Conservation (phyloP, 1,139 yeast genomes). For the Suhomyces maxii region DNA sequence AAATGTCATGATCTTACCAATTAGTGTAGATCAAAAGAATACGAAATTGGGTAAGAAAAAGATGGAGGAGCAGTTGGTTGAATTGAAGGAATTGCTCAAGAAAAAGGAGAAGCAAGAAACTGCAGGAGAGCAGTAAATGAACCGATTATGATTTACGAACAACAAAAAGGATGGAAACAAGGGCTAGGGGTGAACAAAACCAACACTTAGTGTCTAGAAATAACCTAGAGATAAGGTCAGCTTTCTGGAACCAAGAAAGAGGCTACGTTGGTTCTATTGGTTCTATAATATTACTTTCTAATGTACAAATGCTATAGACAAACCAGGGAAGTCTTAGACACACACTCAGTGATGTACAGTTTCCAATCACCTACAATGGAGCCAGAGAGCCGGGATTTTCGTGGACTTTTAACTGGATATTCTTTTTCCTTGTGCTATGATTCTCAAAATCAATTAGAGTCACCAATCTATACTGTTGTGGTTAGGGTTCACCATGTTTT, state of each 20-base stretch:
- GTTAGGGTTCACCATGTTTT: no score
- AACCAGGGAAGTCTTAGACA: no score
- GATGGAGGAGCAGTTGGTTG: constrained; percentile 37
- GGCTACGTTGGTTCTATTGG: no score
- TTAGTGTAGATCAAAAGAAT: constrained; percentile 62
- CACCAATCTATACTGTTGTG: neutral
- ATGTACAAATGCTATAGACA: neutral
- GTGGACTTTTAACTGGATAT: no score
- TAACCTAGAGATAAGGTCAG: no score
- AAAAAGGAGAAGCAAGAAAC: neutral
- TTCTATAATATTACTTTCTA: neutral
- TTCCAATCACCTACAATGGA: no score
- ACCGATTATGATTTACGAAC: neutral
- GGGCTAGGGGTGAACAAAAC: no score
- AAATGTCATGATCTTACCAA: constrained; percentile 56
- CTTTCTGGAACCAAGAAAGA: neutral
- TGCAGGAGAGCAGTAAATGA: neutral
- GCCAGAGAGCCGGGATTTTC: no score
- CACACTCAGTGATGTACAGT: no score
- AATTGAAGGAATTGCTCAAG: constrained; percentile 24
- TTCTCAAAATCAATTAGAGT: neutral
- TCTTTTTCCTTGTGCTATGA: no score
- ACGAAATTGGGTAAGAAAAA: constrained; percentile 55
- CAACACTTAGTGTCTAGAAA: no score
- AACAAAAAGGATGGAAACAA: neutral